Evolutionary conservation across 805 yeast genomes (phyloP).

Genomic region (Zygoascus flipseniorum): DNA sequence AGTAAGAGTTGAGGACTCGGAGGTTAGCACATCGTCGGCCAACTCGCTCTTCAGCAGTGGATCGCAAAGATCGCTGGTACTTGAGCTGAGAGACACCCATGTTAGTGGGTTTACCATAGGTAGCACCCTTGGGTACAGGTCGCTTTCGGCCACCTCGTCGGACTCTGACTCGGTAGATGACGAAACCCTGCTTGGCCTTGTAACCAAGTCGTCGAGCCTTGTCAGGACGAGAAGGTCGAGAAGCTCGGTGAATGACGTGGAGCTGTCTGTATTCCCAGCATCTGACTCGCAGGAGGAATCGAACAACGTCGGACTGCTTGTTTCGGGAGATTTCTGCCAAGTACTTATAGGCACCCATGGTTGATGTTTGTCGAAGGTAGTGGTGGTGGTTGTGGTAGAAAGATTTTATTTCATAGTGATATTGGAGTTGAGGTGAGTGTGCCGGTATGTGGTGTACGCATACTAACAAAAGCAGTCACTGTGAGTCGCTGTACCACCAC

Average conservation of each 20-base stretch:
- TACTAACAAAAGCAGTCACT: neutral
- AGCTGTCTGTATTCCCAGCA: conserved; percentile 99
- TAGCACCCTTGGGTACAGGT: conserved; percentile 99
- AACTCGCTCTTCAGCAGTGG: conserved; percentile 99
- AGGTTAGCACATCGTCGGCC: conserved; percentile 98
- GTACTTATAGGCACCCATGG: conserved; percentile 99
- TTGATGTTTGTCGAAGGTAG: conserved; percentile 4
- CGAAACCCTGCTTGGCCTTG: conserved; percentile 99
- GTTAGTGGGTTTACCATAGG: conserved; percentile 99
- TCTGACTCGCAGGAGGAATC: conserved; percentile 99
- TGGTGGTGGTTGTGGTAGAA: neutral
- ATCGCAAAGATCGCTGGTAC: conserved; percentile 96
- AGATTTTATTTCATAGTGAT: neutral
- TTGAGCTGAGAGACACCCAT: conserved; percentile 99
- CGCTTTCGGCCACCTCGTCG: conserved; percentile 99
- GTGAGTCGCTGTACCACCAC: neutral
- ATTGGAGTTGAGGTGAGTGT: neutral
- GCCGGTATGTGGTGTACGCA: neutral
- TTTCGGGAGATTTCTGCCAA: conserved; percentile 98
- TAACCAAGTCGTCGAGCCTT: conserved; percentile 99
- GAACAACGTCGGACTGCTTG: conserved; percentile 99
- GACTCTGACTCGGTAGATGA: conserved; percentile 96
- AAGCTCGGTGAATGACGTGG: conserved; percentile 96
- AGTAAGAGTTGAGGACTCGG: conserved; percentile 99
- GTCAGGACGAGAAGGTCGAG: conserved; percentile 99